Evolutionary conservation across 1,139 yeast genomes (phyloP), one percentile per base, ranked within the genome.

Genomic region (Diutina catenulata): DNA sequence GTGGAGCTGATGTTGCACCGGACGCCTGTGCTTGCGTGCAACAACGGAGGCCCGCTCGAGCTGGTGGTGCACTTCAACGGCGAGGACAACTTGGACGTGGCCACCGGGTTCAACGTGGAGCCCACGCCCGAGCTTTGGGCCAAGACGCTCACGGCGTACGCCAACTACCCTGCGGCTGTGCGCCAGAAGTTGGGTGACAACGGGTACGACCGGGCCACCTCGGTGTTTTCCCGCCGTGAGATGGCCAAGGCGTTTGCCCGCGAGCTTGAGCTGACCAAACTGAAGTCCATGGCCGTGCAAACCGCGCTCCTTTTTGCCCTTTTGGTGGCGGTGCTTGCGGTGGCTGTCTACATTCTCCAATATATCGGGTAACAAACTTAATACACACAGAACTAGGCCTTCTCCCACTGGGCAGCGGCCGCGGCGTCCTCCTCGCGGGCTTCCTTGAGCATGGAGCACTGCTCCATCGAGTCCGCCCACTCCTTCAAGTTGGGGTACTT

Each of bases 21-120:
- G 22, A 80, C 82, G 1, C 88, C 95, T 0, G 95, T 87, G 0
- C 60, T 93, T 40, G 96, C 95, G 0, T 78, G 81, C 2, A 76
- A 83, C 50, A 77, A 76, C 36, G 99, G 98, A 13, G 99, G 99
- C 0, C 98, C 98, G 0, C 58, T 80, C 23, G 99, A 91, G 53
- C 81, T 95, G 0, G 68, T 91, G 9, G 68, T 68, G 1, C 56
- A 73, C 28, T 61, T 31, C 21, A 31, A 31, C 10, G 25, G 21
- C n/a, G 14, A 21, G 11, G 35, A 31, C 25, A 31, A 31, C 13
- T 31, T 31, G 25, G 25, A 31, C 14, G 18, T 13, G 19, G 35
- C 35, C 7, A 31, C 35, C 9, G 35, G 35, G 10, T 31, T 31
- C 5, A 31, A 24, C 25, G 25, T 31, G 4, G 35, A 21, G 7